phyloP scores from a whole-genome alignment of 805 yeast genomes.

The Clavispora carvajalis region DNA sequence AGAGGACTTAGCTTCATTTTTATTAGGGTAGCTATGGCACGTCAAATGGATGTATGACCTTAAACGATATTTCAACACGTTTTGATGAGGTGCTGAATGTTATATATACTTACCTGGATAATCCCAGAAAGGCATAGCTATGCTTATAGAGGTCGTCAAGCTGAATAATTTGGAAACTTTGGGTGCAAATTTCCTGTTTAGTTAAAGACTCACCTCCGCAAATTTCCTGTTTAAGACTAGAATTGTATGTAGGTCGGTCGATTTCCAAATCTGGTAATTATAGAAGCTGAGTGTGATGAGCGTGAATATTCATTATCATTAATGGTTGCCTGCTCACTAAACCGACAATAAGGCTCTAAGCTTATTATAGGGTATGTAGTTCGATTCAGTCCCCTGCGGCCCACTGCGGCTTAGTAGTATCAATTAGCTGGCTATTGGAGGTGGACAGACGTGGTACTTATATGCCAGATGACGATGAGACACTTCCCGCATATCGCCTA shows the following conservation, averaged over 20 bases:
- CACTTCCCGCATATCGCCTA: neutral
- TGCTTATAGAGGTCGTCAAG: neutral
- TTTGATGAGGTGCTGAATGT: no score
- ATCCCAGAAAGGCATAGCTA: neutral
- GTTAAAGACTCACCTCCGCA: neutral
- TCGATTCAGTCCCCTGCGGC: no score
- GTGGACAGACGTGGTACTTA: neutral
- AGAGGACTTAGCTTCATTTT: neutral
- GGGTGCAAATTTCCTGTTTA: conserved; percentile 2
- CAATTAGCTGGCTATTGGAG: no score
- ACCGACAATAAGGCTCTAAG: no score
- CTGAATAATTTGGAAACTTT: neutral
- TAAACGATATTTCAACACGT: no score
- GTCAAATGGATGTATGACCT: no score
- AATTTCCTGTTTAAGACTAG: neutral
- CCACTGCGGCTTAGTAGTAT: no score
- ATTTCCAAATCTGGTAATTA: neutral
- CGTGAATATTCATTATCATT: neutral
- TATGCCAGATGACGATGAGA: neutral
- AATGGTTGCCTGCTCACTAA: no score
- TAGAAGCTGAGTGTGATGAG: neutral
- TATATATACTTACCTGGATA: neutral
- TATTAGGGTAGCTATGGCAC: no score
- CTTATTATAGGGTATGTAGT: no score
- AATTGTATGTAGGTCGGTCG: neutral